Conservation (phyloP, 2,329 filamentous ascomycete genomes). For the Calonectria crousiana region DNA sequence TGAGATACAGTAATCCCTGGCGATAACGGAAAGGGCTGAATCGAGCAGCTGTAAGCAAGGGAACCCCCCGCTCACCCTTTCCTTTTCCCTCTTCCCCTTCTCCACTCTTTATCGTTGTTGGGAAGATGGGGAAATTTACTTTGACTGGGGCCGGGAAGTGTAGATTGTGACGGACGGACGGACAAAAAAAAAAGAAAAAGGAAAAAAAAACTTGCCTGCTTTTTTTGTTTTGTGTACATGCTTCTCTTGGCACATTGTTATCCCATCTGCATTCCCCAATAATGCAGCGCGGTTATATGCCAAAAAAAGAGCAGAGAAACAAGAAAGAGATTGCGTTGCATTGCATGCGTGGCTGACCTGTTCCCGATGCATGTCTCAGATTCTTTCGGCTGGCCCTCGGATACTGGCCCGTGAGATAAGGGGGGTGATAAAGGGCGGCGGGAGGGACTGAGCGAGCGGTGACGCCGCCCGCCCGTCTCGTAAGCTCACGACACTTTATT, state of each 20-base stretch:
- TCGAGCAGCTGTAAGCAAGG: not conserved
- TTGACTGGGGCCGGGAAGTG: not conserved
- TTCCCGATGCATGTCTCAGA: conserved; percentile 11
- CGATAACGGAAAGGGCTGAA: not conserved
- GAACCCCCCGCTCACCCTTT: not conserved
- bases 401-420: not conserved
- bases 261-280: not conserved
- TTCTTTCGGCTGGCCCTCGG: not conserved
- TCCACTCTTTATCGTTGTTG: not conserved
- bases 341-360: conserved; percentile 2
- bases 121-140: not conserved
- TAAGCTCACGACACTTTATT: too few relatives aligned
- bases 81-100: not conserved
- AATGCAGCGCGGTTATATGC: not conserved
- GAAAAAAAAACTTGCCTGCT: not conserved
- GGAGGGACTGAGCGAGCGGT: not conserved
- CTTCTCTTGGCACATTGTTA: not conserved
- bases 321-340: not conserved
- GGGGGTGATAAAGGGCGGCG: not conserved
- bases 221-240: too few relatives aligned
- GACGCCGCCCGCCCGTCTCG: not conserved
- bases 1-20: not conserved
- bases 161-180: not conserved
- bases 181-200: not conserved
- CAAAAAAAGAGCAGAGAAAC: not conserved